Evolutionary conservation across 1,139 yeast species (phyloP).

Genomic region (Suzukiozyma palmioleophila): DNA sequence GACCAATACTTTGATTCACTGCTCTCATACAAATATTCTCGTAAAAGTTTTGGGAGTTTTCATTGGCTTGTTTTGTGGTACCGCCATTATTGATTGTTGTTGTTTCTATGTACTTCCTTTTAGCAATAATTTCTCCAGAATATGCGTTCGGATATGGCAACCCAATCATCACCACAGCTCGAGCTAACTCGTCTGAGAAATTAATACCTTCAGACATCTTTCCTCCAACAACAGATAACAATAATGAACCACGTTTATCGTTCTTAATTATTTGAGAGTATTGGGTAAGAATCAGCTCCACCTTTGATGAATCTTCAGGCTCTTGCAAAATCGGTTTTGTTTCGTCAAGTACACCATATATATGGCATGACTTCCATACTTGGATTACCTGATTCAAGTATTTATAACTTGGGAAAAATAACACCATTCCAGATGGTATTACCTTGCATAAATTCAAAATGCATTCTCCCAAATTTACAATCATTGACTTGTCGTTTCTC

Average conservation of each 20-base stretch:
- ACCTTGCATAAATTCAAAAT: constrained; percentile 37
- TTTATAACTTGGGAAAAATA: constrained; percentile 82
- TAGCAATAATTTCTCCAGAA: constrained; percentile 80
- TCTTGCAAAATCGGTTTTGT: constrained; percentile 55
- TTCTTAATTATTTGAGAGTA: constrained; percentile 40
- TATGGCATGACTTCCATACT: constrained; percentile 44
- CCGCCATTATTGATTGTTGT: constrained; percentile 38
- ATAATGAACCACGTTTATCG: constrained; percentile 50
- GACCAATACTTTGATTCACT: constrained; percentile 88
- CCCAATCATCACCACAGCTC: constrained; percentile 87
- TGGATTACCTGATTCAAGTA: constrained; percentile 51
- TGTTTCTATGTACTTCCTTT: constrained; percentile 59
- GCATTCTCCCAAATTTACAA: constrained; percentile 50
- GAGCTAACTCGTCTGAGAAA: constrained; percentile 78
- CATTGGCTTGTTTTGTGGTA: constrained; percentile 34
- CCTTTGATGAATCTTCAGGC: constrained; percentile 37
- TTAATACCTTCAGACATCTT: constrained; percentile 93
- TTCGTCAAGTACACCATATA: constrained; percentile 28
- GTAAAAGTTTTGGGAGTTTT: constrained; percentile 57
- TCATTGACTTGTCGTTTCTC: constrained; percentile 45
- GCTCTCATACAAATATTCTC: constrained; percentile 91
- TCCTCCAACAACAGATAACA: constrained; percentile 91
- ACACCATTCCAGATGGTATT: constrained; percentile 74
- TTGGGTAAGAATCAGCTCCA: constrained; percentile 43
- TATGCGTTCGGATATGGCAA: constrained; percentile 84